Conservation (phyloP, 1,139 yeast genomes). For the Dujonia santamariae region DNA sequence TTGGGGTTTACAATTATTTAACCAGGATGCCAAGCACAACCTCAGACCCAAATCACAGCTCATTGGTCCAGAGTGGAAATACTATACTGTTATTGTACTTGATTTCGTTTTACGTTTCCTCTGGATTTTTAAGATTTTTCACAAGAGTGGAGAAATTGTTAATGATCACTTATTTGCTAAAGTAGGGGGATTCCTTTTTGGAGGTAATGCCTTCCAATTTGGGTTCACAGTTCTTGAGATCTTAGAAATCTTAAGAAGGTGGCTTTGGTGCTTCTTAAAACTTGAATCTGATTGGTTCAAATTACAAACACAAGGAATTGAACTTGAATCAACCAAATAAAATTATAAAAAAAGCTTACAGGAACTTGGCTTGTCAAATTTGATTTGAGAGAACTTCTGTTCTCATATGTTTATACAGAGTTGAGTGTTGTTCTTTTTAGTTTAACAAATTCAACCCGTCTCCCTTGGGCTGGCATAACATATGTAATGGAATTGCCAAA, state of each 20-base stretch:
- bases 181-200: constrained; percentile 30
- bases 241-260: constrained; percentile 76
- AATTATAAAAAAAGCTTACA: too few species aligned
- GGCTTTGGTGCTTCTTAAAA: constrained; percentile 86
- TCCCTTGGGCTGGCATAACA: too few species aligned
- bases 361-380: too few species aligned
- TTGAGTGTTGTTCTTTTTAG: too few species aligned
- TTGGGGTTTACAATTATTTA: constrained; percentile 73
- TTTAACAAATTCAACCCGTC: too few species aligned
- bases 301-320: constrained; percentile 5
- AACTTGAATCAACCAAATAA: not conserved
- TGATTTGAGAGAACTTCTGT: too few species aligned
- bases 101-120: constrained; percentile 69
- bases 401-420: too few species aligned
- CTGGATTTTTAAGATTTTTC: constrained; percentile 63
- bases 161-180: constrained; percentile 4
- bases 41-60: constrained; percentile 21
- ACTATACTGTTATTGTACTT: constrained; percentile 51
- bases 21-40: constrained; percentile 15
- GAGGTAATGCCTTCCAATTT: constrained; percentile 46
- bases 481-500: too few species aligned
- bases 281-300: constrained; percentile 72
- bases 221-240: constrained; percentile 66
- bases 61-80: constrained; percentile 32
- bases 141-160: constrained; percentile 21